phyloP scores from a whole-genome alignment of 2,329 filamentous ascomycete species.

The Verticillium nonalfalfae region DNA sequence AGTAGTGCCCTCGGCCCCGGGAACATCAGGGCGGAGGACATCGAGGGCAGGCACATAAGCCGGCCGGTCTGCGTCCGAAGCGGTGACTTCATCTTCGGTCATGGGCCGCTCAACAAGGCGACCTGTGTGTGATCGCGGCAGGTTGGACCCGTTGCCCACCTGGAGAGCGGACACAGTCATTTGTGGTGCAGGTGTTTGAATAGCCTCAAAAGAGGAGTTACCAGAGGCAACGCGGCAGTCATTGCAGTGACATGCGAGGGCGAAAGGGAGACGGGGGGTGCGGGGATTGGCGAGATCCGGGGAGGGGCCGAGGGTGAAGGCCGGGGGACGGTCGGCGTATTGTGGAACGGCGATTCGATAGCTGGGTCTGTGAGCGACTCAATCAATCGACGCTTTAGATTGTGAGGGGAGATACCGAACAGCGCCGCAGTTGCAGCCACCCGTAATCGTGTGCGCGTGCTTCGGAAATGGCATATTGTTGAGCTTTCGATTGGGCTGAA shows the following conservation, averaged over 20 bases:
- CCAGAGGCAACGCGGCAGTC: slow-evolving; percentile 15
- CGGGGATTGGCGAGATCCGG: slow-evolving; percentile 3
- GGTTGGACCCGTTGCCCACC: neutral
- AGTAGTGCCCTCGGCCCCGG: slow-evolving; percentile 10
- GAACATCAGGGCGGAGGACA: slow-evolving; percentile 8
- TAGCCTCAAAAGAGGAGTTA: neutral
- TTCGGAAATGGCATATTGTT: slow-evolving; percentile 15
- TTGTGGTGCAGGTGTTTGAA: slow-evolving; percentile 9
- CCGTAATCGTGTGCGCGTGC: slow-evolving; percentile 14
- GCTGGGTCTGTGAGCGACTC: neutral
- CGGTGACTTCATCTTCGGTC: neutral
- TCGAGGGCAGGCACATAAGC: slow-evolving; percentile 7
- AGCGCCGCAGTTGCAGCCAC: slow-evolving; percentile 18
- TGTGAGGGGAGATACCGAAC: slow-evolving; percentile 6
- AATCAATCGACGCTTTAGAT: neutral
- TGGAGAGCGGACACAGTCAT: slow-evolving; percentile 15
- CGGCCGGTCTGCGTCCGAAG: slow-evolving; percentile 1
- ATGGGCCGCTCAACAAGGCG: slow-evolving; percentile 1
- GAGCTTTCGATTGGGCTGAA: neutral
- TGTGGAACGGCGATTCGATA: slow-evolving; percentile 13
- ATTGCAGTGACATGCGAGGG: slow-evolving; percentile 17
- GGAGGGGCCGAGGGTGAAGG: slow-evolving; percentile 7
- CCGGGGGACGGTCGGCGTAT: slow-evolving; percentile 6
- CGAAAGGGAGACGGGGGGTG: slow-evolving; percentile 9
- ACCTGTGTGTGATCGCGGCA: neutral